A percentile compares a stretch with the other conserved stretches of the same genome.
phyloP scores from a whole-genome alignment of 2,329 filamentous ascomycete species.

The Paraphoma chrysanthemicola region DNA sequence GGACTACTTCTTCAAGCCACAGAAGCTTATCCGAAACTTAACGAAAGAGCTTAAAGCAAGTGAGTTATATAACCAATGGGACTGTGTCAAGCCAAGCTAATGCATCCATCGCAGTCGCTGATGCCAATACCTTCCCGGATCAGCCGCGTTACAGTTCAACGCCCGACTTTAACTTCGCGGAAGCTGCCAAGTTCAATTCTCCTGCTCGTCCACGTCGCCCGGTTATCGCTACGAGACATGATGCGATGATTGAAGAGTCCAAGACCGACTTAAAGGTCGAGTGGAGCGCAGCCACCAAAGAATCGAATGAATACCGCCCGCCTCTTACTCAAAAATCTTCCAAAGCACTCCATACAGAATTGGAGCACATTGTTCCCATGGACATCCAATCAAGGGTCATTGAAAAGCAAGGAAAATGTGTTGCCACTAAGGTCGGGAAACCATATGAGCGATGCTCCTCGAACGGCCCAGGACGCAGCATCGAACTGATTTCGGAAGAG shows the following conservation, averaged over 20 bases:
- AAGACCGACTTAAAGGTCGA: no score
- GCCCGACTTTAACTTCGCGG: no score
- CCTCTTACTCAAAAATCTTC: not conserved
- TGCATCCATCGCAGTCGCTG: not conserved
- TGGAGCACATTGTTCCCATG: not conserved
- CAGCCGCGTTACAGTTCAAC: not conserved
- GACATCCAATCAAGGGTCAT: not conserved
- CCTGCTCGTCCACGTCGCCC: no score
- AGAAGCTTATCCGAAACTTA: not conserved
- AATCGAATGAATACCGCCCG: not conserved
- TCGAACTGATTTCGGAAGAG: not conserved
- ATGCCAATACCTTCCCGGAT: not conserved
- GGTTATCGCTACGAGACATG: no score
- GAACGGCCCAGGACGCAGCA: not conserved
- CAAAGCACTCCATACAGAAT: not conserved
- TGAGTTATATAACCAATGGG: not conserved
- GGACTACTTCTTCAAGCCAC: not conserved
- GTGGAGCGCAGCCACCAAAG: not conserved
- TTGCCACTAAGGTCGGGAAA: not conserved
- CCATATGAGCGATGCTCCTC: not conserved
- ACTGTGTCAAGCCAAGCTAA: not conserved
- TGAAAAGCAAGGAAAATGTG: not conserved
- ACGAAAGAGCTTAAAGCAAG: not conserved
- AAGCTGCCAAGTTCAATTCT: no score
- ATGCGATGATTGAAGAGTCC: no score